These are phyloP conservation scores for Xylaria multiplex DNA, from an alignment of 2,329 filamentous ascomycete species.

Conservation along the genomic window DNA sequence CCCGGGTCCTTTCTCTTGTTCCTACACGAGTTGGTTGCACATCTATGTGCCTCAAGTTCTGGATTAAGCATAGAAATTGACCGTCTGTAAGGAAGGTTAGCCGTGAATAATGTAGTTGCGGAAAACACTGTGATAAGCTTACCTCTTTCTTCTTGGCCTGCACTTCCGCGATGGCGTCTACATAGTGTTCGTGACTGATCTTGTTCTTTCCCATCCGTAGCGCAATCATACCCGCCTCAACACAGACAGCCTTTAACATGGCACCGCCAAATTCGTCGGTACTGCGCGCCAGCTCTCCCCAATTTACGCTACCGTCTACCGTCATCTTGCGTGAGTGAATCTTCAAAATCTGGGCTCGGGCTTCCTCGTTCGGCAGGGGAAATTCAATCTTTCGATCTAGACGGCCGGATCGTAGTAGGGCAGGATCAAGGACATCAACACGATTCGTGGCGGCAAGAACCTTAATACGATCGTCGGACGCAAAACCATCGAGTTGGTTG, in stretches of 20 bases:
- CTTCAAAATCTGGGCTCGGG: slow-evolving; percentile 93
- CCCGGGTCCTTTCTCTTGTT: slow-evolving; percentile 30
- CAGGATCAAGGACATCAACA: slow-evolving; percentile 92
- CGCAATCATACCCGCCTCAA: slow-evolving; percentile 99
- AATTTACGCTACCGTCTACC: slow-evolving; percentile 92
- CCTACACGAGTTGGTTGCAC: slow-evolving; percentile 16
- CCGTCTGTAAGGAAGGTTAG: slow-evolving; percentile 58
- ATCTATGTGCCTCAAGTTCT: slow-evolving; percentile 11
- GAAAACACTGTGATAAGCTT: slow-evolving; percentile 48
- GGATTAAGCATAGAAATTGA: slow-evolving; percentile 59
- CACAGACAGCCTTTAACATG: slow-evolving; percentile 97
- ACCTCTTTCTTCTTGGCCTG: slow-evolving; percentile 94
- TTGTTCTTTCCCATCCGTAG: slow-evolving; percentile 93
- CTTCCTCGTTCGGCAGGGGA: slow-evolving; percentile 96
- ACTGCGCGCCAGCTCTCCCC: slow-evolving; percentile 92
- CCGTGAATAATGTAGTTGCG: neutral
- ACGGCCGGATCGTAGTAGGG: slow-evolving; percentile 88
- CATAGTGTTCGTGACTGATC: slow-evolving; percentile 98
- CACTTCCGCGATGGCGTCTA: slow-evolving; percentile 97
- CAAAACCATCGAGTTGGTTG: slow-evolving; percentile 98
- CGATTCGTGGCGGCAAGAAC: slow-evolving; percentile 94
- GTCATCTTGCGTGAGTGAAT: slow-evolving; percentile 99
- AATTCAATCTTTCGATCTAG: slow-evolving; percentile 98
- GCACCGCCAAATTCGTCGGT: slow-evolving; percentile 99
- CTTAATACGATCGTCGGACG: slow-evolving; percentile 96